phyloP scores from a whole-genome alignment of 441 rosid genomes.

The Adansonia gregorii region DNA sequence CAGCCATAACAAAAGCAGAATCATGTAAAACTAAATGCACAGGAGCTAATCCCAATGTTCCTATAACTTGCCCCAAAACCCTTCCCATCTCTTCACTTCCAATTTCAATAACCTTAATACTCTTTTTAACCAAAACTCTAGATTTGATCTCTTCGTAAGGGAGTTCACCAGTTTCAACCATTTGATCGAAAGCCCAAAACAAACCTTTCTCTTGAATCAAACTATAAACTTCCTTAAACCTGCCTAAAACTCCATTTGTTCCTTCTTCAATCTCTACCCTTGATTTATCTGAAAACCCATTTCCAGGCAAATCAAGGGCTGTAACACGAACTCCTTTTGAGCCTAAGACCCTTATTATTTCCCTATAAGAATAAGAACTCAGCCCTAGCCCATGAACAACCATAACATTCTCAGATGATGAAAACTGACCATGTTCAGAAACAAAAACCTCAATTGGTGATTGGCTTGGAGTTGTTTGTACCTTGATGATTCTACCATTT shows the following conservation, averaged over 20 bases:
- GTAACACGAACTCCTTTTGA: slow-evolving; percentile 66
- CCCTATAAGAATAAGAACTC: slow-evolving; percentile 73
- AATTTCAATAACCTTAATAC: slow-evolving; percentile 55
- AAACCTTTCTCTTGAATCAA: slow-evolving; percentile 84
- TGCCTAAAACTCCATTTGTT: slow-evolving; percentile 55
- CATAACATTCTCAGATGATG: slow-evolving; percentile 55
- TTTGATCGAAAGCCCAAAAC: slow-evolving; percentile 93
- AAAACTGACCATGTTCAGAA: slow-evolving; percentile 46
- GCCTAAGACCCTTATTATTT: slow-evolving; percentile 50
- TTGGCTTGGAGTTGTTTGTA: slow-evolving; percentile 50
- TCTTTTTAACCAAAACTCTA: slow-evolving; percentile 46
- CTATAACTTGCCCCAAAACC: slow-evolving; percentile 73
- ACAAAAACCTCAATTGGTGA: slow-evolving; percentile 69
- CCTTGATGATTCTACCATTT: slow-evolving; percentile 69
- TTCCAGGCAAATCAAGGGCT: slow-evolving; percentile 87
- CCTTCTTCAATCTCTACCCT: slow-evolving; percentile 60
- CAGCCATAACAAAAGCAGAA: slow-evolving; percentile 72
- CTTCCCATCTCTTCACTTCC: slow-evolving; percentile 72
- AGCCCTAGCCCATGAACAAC: slow-evolving; percentile 84
- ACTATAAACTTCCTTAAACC: slow-evolving; percentile 63
- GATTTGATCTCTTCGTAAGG: slow-evolving; percentile 71
- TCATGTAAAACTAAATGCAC: slow-evolving; percentile 92
- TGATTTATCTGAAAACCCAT: slow-evolving; percentile 89
- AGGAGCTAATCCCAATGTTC: slow-evolving; percentile 73
- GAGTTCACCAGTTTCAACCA: slow-evolving; percentile 88